Evolutionary conservation across 371 early-diverging fungal species (phyloP), one percentile per base, ranked within the genome.

Genomic region (Nematocida ironsii): DNA sequence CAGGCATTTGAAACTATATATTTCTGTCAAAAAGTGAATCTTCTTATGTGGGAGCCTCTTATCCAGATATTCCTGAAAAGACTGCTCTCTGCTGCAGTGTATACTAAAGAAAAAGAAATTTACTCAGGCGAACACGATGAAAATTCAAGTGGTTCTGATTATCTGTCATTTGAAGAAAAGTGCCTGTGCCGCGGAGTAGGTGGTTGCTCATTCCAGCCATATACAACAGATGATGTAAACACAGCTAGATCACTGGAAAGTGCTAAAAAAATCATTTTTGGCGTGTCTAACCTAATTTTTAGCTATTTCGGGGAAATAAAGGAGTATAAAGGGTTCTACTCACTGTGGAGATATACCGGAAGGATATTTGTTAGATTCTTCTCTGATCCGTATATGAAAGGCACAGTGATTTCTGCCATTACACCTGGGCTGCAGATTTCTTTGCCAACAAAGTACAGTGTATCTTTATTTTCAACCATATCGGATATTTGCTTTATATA

Each of bases 41-140:
- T 13, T 20, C 18, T 68, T 6, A 13, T 9, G n/a, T 78, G 80
- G 80, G 40, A 60, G 54, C 44, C 80, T 44, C 68, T 78, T 39
- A 62, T 70, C 27, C 20, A 56, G 27, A 45, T 58, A 6, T 78
- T 78, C 39, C 54, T 78, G 11, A 78, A 54, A 47, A 13, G 69
- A 9, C 16, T 78, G 4, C 80, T 78, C 5, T 13, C 76, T 45
- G 80, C 80, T 18, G 67, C 80, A 6, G 69, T 78, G 20, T 78
- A 78, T 39, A 62, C 69, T 4, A 78, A 78, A 45, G 80, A 78
- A 18, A 69, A 62, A 47, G 80, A 78, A 70, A 78, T 78, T 56
- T 78, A 78, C 71, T 67, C 80, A n/a, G 80, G 80, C 4, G 80
- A 78, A 45, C 62, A 78, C 40, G 76, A 75, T 7, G 62, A 39